Percentiles rank a stretch among this genome's conserved stretches.
These are phyloP conservation scores for Gliomastix tumulicola DNA, from an alignment of 2,329 filamentous ascomycete species.

Conservation along the genomic window DNA sequence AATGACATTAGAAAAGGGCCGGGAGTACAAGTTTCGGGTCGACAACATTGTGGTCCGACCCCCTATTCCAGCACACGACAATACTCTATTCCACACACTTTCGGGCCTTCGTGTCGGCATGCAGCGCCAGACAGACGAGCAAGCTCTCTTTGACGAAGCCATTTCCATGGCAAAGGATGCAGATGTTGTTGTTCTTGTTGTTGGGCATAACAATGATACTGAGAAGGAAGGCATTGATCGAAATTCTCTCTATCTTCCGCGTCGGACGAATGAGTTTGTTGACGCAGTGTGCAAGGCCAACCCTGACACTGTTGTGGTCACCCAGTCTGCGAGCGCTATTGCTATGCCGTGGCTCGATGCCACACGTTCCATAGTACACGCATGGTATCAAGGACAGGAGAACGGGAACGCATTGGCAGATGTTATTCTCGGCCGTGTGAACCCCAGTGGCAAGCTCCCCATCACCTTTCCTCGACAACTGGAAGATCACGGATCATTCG, in stretches of 20 bases:
- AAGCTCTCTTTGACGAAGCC: background rate
- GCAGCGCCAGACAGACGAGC: background rate
- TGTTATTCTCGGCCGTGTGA: slow-evolving; percentile 56
- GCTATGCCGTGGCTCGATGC: slow-evolving; percentile 45
- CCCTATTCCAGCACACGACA: slow-evolving; percentile 10
- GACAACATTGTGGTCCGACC: slow-evolving; percentile 11
- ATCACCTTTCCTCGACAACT: slow-evolving; percentile 1
- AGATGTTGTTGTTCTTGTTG: slow-evolving; percentile 3
- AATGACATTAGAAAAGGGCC: slow-evolving; percentile 5
- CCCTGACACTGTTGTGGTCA: slow-evolving; percentile 60
- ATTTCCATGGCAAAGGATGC: background rate
- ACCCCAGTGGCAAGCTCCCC: slow-evolving; percentile 6
- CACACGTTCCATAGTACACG: slow-evolving; percentile 47
- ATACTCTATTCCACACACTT: slow-evolving; percentile 12
- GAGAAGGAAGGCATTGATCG: slow-evolving; percentile 5
- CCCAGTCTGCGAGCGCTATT: slow-evolving; percentile 59
- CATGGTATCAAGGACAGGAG: slow-evolving; percentile 68
- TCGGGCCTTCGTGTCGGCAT: slow-evolving; percentile 10
- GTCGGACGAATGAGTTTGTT: background rate
- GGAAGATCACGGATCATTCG: background rate
- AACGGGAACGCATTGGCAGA: slow-evolving; percentile 64
- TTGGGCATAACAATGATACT: slow-evolving; percentile 1
- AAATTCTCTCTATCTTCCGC: background rate
- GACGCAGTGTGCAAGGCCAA: slow-evolving; percentile 39
- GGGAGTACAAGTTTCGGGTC: slow-evolving; percentile 6